Base-by-base conservation (phyloP, 176 grass and related monocot genomes). In the Triticum dicoccoides region DNA sequence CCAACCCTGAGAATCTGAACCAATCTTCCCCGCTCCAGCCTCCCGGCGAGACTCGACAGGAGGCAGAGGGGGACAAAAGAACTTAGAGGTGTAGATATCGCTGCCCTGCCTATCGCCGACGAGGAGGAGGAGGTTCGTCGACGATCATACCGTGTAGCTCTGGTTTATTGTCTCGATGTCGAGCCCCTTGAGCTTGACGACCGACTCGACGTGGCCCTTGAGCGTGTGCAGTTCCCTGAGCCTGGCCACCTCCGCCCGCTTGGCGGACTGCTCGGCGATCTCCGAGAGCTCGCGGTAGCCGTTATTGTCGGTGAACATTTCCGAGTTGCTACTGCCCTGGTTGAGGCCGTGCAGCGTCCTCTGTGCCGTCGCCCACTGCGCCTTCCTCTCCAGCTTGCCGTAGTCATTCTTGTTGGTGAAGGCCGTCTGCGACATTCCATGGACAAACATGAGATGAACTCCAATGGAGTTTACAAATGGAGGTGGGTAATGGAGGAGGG, bases 311-410 rank as follows among this genome's bases (percentile, higher is more conserved):
- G 80, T 44, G 72, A 92, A 89, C 82, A 92, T 69, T 13, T 73
- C 86, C 4, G 89, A 67, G 85, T 15, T 52, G 25, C 81, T 32
- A 29, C 73, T 65, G 3, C 90, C 29, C 80, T 90, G 78, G 76
- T 91, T 87, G 30, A 98, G 91, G 3, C 96, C 96, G 25, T 96
- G 93, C 45, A 87, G 88, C 25, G 91, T 98, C 70, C 96, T 83
- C 73, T 98, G 91, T 24, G 92, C 90, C 27, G 89, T 79, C 9
- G 93, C 96, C 96, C 96, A 98, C 73, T 98, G 93, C 61, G 96
- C 96, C 89, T 98, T 91, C 30, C 96, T 73, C 93, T 98, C 93
- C 11, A 86, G 84, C 65, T 68, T 94, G 56, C 96, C 96, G 59
- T 98, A 96, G 67, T 98, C 96, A 56, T 75, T 93, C 84, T 91